These are phyloP conservation scores for Candida dajiaensis DNA, from an alignment of 805 yeast species.

Conservation along the genomic window DNA sequence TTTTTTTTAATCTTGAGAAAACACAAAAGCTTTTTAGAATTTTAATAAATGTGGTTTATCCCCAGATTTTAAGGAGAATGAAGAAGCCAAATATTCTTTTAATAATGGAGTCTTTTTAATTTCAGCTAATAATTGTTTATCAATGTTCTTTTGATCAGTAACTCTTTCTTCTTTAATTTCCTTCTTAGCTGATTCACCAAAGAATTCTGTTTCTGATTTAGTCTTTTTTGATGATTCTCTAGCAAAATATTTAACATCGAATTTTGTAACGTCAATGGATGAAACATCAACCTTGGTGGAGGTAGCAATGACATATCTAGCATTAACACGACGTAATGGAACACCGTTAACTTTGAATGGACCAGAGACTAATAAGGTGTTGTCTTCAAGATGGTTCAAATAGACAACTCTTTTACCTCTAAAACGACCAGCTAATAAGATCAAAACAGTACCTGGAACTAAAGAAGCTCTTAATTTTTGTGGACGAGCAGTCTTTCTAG, in stretches of 20 bases:
- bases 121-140: constrained; percentile 85
- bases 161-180: constrained; percentile 90
- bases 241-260: constrained; percentile 92
- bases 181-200: constrained; percentile 72
- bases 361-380: constrained; percentile 95
- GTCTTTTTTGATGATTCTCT: constrained; percentile 80
- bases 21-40: constrained; percentile 66
- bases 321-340: constrained; percentile 98
- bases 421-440: constrained; percentile 98
- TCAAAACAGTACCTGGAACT: constrained; percentile 97
- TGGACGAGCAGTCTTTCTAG: constrained; percentile 90
- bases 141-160: constrained; percentile 94
- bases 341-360: constrained; percentile 99
- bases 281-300: constrained; percentile 84
- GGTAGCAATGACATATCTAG: constrained; percentile 98
- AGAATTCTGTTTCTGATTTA: constrained; percentile 90
- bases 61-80: constrained; percentile 96
- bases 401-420: constrained; percentile 99
- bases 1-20: not conserved
- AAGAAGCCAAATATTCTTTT: constrained; percentile 91
- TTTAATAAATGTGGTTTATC: constrained; percentile 98
- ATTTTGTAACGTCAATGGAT: constrained; percentile 81
- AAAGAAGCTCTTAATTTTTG: constrained; percentile 93
- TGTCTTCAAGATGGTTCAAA: constrained; percentile 95
- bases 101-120: constrained; percentile 96